These are phyloP conservation scores for Cladosporium colombiae DNA, from an alignment of 2,329 filamentous ascomycete genomes.

Conservation along the genomic window DNA sequence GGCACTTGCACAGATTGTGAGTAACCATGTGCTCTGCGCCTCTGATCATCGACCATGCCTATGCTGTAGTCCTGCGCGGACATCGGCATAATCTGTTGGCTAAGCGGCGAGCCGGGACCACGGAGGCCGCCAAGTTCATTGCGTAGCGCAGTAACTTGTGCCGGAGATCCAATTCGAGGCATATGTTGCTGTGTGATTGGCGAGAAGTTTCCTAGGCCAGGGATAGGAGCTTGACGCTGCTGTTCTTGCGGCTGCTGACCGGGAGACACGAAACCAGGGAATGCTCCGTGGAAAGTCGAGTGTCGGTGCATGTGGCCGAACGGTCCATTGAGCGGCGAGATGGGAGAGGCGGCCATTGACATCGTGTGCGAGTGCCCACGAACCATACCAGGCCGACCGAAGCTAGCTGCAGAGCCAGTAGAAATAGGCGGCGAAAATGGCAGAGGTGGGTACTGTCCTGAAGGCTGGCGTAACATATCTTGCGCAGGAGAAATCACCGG, in stretches of 20 bases:
- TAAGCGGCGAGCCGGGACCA: constrained; percentile 63
- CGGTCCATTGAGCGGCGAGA: constrained; percentile 61
- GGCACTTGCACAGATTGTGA: constrained; percentile 34
- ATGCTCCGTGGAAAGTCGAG: constrained; percentile 57
- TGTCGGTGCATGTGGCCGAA: constrained; percentile 67
- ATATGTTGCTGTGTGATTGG: constrained; percentile 32
- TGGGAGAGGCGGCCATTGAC: constrained; percentile 70
- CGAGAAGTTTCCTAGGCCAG: constrained; percentile 23
- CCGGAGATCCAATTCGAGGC: constrained; percentile 47
- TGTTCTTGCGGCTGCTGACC: constrained; percentile 20
- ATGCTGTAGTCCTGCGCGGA: constrained; percentile 34
- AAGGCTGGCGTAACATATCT: constrained; percentile 70
- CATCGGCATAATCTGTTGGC: constrained; percentile 36
- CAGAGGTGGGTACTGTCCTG: constrained; percentile 72
- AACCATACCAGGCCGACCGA: constrained; percentile 37
- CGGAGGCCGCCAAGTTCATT: constrained; percentile 31
- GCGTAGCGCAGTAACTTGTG: constrained; percentile 40
- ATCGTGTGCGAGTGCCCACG: constrained; percentile 52
- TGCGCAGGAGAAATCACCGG: constrained; percentile 46
- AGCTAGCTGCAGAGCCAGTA: constrained; percentile 75
- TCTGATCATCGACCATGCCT: constrained; percentile 50
- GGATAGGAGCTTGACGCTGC: constrained; percentile 19
- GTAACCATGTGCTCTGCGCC: constrained; percentile 48
- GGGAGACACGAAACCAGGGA: constrained; percentile 18
- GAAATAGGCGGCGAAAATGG: constrained; percentile 83